Conservation (phyloP, 371 early-diverging fungal genomes). For the Apophysomyces trapeziformis region DNA sequence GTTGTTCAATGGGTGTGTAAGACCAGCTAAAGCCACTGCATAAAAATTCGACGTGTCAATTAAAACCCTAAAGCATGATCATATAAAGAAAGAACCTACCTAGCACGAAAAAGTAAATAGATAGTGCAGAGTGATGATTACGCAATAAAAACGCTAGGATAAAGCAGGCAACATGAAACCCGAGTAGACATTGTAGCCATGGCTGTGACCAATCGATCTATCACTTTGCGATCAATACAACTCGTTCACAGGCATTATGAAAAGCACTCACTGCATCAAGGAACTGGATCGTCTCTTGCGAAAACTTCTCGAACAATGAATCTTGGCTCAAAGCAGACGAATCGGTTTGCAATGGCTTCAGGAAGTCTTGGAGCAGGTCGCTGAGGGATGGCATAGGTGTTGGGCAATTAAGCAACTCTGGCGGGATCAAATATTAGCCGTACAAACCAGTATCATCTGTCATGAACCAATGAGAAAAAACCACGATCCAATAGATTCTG, state of each 20-base stretch:
- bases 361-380: conserved; percentile 10
- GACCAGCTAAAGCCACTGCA: conserved; percentile 43
- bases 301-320: conserved; percentile 13
- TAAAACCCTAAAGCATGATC: not conserved
- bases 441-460: not conserved
- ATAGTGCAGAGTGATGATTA: conserved; percentile 32
- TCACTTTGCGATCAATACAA: not conserved
- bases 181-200: conserved; percentile 40
- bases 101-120: conserved; percentile 38
- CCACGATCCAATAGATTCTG: not conserved
- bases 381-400: conserved; percentile 4
- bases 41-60: not conserved
- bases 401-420: not conserved
- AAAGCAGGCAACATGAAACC: conserved; percentile 43
- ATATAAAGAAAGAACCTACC: conserved; percentile 21
- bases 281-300: conserved; percentile 26
- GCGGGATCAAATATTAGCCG: not conserved
- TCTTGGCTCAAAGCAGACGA: not conserved
- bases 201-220: conserved; percentile 58
- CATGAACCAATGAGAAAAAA: not conserved
- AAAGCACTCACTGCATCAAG: conserved; percentile 28
- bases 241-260: not conserved
- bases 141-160: conserved; percentile 23
- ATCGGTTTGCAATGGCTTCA: conserved; percentile 1
- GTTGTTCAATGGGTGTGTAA: conserved; percentile 46